These are phyloP conservation scores for Diaporthe velutina DNA, from an alignment of 2,329 filamentous ascomycete genomes.

Conservation along the genomic window DNA sequence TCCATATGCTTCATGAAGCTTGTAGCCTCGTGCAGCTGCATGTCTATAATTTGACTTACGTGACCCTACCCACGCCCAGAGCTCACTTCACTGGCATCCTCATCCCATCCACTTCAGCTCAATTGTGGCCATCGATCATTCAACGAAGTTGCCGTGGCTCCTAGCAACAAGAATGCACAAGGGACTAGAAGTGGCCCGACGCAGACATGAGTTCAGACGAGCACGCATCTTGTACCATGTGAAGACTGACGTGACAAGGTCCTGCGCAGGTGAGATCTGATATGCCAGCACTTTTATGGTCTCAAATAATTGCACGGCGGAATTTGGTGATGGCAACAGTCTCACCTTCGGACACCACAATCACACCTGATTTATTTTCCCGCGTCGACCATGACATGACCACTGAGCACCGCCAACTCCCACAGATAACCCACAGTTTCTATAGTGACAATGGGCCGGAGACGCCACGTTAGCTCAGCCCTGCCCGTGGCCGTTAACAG, in stretches of 20 bases:
- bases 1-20: no score
- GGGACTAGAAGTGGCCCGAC: no score
- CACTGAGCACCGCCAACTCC: background rate
- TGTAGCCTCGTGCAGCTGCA: no score
- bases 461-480: background rate
- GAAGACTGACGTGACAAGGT: background rate
- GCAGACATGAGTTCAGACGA: no score
- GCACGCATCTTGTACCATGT: no score
- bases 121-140: background rate
- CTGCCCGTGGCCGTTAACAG: background rate
- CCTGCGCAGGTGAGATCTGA: background rate
- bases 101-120: background rate
- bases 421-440: background rate
- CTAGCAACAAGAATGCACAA: no score
- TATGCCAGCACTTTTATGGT: background rate
- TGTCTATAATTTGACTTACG: no score
- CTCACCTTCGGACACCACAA: background rate
- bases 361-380: no score
- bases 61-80: no score
- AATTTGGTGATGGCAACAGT: no score
- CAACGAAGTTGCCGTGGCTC: background rate
- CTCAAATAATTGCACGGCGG: no score
- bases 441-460: background rate
- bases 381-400: background rate
- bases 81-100: background rate